Percentiles rank a stretch among this genome's conserved stretches.
phyloP scores from a whole-genome alignment of 176 grass and related monocot species.

The Alloteropsis semialata region DNA sequence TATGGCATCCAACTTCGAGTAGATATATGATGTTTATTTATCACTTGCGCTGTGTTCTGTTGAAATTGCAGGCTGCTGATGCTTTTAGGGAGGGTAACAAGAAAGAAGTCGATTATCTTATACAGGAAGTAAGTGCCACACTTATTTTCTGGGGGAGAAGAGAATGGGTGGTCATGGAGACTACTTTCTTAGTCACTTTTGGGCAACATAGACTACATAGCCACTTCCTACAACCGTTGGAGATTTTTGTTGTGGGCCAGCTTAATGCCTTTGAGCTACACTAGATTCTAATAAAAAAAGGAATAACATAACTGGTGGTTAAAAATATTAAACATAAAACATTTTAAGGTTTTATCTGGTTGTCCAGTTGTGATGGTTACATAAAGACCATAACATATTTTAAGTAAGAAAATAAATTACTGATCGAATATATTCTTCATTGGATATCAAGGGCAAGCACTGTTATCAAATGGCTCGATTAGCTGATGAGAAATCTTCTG shows the following conservation, averaged over 20 bases:
- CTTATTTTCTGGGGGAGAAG: background rate
- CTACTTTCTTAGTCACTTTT: slow-evolving; percentile 15
- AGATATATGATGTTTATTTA: slow-evolving; percentile 3
- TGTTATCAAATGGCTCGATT: slow-evolving; percentile 58
- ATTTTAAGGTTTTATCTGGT: background rate
- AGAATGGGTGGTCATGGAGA: background rate
- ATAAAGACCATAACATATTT: background rate
- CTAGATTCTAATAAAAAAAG: background rate
- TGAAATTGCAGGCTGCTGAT: slow-evolving; percentile 71
- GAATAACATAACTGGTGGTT: background rate
- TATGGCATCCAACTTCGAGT: background rate
- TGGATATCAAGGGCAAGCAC: slow-evolving; percentile 62
- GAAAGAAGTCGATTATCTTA: slow-evolving; percentile 52
- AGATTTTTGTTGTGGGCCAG: background rate
- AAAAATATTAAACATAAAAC: slow-evolving; percentile 10
- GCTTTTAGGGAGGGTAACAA: slow-evolving; percentile 67
- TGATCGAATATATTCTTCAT: slow-evolving; percentile 27
- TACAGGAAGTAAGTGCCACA: slow-evolving; percentile 60
- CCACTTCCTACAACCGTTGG: slow-evolving; percentile 5
- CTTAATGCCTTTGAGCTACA: slow-evolving; percentile 10
- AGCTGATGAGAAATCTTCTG: slow-evolving; percentile 71
- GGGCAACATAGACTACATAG: background rate
- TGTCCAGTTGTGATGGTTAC: background rate
- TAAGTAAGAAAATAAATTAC: slow-evolving; percentile 3
- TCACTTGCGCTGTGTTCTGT: slow-evolving; percentile 14